These are phyloP conservation scores for Trifolium subterraneum DNA, from an alignment of 306 rosid genomes.

Conservation along the genomic window DNA sequence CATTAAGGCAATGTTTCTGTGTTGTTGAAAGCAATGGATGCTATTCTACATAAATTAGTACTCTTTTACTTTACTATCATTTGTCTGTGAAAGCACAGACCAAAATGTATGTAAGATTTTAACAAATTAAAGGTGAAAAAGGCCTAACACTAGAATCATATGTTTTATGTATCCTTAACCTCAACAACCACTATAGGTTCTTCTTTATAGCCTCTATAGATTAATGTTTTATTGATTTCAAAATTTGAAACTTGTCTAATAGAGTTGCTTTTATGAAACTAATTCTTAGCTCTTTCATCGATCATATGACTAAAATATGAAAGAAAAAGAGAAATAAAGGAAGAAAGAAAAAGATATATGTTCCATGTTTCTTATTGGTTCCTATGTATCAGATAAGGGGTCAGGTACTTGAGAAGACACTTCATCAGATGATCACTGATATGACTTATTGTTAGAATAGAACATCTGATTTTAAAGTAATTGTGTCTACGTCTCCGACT, in stretches of 20 bases:
- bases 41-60: conserved; percentile 48
- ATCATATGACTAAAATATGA: conserved; percentile 32
- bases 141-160: conserved; percentile 42
- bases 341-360: conserved; percentile 41
- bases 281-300: conserved; percentile 38
- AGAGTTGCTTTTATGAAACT: conserved; percentile 42
- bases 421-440: conserved; percentile 8
- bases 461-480: not conserved
- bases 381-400: conserved; percentile 38
- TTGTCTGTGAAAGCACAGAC: conserved; percentile 80
- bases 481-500: not conserved
- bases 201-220: conserved; percentile 31
- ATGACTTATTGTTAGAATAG: not conserved
- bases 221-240: not conserved
- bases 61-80: conserved; percentile 46
- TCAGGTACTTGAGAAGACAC: conserved; percentile 44
- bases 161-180: conserved; percentile 20
- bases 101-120: conserved; percentile 54
- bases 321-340: conserved; percentile 37
- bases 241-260: conserved; percentile 35
- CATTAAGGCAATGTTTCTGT: conserved; percentile 45
- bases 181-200: conserved; percentile 31
- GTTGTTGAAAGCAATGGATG: conserved; percentile 46
- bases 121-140: conserved; percentile 54
- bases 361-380: conserved; percentile 42